These are phyloP conservation scores for Pelargonium myrrhifolium DNA, from an alignment of 441 rosid genomes.

Conservation along the genomic window DNA sequence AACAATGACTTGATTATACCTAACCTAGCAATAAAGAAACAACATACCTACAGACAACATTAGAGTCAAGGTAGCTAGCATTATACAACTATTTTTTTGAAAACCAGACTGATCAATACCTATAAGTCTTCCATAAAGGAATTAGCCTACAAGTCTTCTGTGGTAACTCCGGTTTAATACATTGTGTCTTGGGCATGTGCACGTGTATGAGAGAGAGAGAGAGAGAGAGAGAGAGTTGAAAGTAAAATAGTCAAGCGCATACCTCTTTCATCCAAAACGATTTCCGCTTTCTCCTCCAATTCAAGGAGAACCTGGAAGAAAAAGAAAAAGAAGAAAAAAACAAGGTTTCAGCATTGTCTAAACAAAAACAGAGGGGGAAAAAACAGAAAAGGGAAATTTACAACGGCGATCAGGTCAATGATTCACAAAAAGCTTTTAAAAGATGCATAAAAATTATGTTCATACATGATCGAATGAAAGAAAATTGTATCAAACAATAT, in stretches of 20 bases:
- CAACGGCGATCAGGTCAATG: neutral
- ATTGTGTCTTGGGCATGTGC: neutral
- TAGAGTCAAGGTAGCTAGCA: too few species aligned
- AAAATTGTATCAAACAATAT: neutral
- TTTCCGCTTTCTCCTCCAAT: conserved; percentile 84
- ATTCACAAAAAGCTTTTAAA: neutral
- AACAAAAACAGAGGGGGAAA: conserved; percentile 7
- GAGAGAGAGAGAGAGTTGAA: neutral
- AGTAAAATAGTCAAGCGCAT: conserved; percentile 6
- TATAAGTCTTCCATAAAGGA: too few species aligned
- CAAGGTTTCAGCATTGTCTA: conserved; percentile 2
- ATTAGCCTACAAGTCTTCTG: too few species aligned
- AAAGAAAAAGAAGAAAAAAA: too few species aligned
- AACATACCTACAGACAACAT: too few species aligned
- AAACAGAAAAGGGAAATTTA: conserved; percentile 8
- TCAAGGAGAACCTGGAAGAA: conserved; percentile 79
- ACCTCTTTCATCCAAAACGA: conserved; percentile 96
- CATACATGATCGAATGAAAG: neutral
- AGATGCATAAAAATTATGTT: neutral
- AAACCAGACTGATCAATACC: too few species aligned
- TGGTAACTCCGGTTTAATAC: neutral
- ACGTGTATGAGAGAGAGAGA: neutral
- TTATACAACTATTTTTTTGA: too few species aligned
- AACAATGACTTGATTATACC: too few species aligned
- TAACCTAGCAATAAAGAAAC: too few species aligned